Evolutionary conservation across 2,329 filamentous ascomycete species (phyloP).

Genomic region (Diaporthe vexans): DNA sequence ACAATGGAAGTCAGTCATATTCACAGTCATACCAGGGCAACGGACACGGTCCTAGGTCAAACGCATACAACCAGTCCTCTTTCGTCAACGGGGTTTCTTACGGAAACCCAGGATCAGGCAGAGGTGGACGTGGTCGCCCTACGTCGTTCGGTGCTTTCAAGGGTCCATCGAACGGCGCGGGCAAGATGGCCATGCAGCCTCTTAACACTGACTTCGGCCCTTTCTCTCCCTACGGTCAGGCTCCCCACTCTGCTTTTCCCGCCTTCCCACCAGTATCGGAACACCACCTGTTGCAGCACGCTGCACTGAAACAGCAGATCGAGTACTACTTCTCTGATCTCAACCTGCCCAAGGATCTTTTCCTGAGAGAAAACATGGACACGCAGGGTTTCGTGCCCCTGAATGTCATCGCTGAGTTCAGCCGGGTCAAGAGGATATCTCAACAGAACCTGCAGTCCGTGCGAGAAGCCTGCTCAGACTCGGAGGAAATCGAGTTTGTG

Average conservation of each 20-base stretch:
- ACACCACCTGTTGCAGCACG: slow-evolving; percentile 48
- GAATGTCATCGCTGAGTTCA: slow-evolving; percentile 85
- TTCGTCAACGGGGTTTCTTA: slow-evolving; percentile 33
- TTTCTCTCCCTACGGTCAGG: slow-evolving; percentile 56
- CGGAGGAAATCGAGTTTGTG: slow-evolving; percentile 80
- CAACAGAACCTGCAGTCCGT: slow-evolving; percentile 78
- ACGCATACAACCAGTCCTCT: slow-evolving; percentile 30
- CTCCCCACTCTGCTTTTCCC: slow-evolving; percentile 66
- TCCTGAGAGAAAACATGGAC: slow-evolving; percentile 92
- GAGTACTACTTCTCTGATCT: slow-evolving; percentile 98
- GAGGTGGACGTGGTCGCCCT: slow-evolving; percentile 56
- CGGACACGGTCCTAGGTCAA: slow-evolving; percentile 38
- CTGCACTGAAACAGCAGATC: slow-evolving; percentile 66
- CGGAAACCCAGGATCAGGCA: slow-evolving; percentile 47
- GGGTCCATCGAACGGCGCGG: slow-evolving; percentile 41
- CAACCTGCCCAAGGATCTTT: slow-evolving; percentile 94
- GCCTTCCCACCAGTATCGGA: slow-evolving; percentile 42
- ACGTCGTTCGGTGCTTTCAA: slow-evolving; percentile 39
- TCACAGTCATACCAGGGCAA: slow-evolving; percentile 37
- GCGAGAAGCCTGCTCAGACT: slow-evolving; percentile 80
- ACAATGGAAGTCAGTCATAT: slow-evolving; percentile 38
- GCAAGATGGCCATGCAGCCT: slow-evolving; percentile 49
- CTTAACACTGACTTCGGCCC: slow-evolving; percentile 53
- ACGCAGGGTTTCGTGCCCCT: slow-evolving; percentile 92
- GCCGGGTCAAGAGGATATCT: slow-evolving; percentile 82